Base-by-base conservation (phyloP, 2,329 filamentous ascomycete genomes). In the Simplicillium sp. region DNA sequence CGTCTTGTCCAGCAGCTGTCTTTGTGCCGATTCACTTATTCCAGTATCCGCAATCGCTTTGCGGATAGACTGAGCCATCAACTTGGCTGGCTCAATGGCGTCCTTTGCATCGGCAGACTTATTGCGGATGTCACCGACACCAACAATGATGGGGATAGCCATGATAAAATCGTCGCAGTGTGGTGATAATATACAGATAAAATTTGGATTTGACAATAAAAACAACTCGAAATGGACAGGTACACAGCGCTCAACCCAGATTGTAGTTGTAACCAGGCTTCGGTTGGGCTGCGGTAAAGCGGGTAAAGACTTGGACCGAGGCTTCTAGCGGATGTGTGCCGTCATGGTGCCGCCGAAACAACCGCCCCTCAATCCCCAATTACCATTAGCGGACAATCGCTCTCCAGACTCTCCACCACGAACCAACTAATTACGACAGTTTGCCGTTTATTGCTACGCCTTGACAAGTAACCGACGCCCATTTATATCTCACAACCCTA, bases 71-170 rank as follows among this genome's bases (percentile, higher is more conserved):
- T 70, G 60, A 12, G 75, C 54, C 58, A 83, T 83, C 5, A 83
- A 57, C 16, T 70, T 57, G 3, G 73, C 62, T 0, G 80, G 80
- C 50, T 83, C 78, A 20, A 71, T 63, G 7, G 76, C 75, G 54
- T 77, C 67, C 12, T 53, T 41, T 1, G 47, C 14, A 2, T 38
- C 37, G 44, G 68, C 59, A 4, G 73, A 73, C 37, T 69, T 67
- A 52, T 83, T 82, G 44, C 73, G 71, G 45, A 80, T 57, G 50
- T 83, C 79, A 41, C 68, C 77, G 0, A 82, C 72, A 25, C 78
- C 80, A 38, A 84, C 66, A 20, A 83, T 70, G 16, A 84, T 59
- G 1, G 80, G 79, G 2, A 44, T 41, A 12, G 47, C 38, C 31
- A 25, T 25, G 20, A 16, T 17, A 11, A 34, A 16, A 33, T 37